phyloP scores from a whole-genome alignment of 192 early-diverging fungal genomes.

The Chytriomyces confervae region DNA sequence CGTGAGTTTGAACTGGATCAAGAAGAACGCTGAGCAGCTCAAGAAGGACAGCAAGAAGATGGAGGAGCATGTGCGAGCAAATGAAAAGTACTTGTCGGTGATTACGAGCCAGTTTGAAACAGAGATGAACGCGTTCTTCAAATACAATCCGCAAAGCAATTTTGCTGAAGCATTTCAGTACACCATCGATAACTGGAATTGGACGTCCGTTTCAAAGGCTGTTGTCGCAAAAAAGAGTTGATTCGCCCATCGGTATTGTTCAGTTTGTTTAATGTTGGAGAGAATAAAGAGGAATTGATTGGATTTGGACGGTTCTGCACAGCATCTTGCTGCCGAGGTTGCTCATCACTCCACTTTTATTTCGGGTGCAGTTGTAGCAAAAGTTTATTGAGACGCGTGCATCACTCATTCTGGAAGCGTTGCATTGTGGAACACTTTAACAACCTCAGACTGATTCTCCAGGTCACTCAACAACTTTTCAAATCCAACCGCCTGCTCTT shows the following conservation, averaged over 20 bases:
- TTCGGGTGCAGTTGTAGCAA: no score
- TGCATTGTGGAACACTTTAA: conserved; percentile 58
- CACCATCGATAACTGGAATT: neutral
- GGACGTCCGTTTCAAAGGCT: neutral
- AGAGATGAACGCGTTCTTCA: conserved; percentile 1
- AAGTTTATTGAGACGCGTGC: neutral
- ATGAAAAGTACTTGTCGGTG: neutral
- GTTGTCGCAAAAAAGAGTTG: no score
- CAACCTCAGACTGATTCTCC: conserved; percentile 70
- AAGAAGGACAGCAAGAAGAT: conserved; percentile 15
- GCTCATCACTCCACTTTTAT: no score
- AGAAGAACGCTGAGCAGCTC: neutral
- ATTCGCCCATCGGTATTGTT: no score
- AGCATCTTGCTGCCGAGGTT: no score
- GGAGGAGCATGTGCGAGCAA: neutral
- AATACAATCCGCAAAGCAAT: neutral
- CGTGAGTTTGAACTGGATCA: neutral
- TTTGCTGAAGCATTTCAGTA: neutral
- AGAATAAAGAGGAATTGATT: no score
- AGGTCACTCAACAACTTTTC: conserved; percentile 57
- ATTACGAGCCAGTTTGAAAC: neutral
- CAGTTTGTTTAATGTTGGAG: no score
- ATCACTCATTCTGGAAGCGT: neutral
- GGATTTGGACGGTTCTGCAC: no score
- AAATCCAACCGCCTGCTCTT: conserved; percentile 55